phyloP scores from a whole-genome alignment of 805 yeast species.

The Vanderwaltozyma tropicalis region DNA sequence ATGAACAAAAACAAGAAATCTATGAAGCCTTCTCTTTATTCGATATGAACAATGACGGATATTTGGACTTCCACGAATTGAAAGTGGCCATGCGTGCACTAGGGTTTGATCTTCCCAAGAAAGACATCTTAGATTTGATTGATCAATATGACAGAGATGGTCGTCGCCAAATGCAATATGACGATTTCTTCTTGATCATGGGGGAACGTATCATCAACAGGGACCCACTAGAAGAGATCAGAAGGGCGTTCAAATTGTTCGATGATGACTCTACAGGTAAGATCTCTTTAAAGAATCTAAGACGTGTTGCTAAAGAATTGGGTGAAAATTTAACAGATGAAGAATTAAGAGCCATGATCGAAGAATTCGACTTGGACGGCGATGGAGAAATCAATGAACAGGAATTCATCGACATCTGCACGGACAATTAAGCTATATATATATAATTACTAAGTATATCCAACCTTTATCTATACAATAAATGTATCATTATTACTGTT shows the following conservation, averaged over 20 bases:
- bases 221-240: conserved; percentile 88
- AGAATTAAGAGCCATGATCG: conserved; percentile 92
- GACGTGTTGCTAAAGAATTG: conserved; percentile 83
- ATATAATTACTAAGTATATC: no score
- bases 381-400: conserved; percentile 91
- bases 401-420: conserved; percentile 82
- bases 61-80: conserved; percentile 82
- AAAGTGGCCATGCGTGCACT: conserved; percentile 91
- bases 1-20: conserved; percentile 84
- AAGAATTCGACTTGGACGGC: conserved; percentile 90
- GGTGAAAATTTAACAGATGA: conserved; percentile 90
- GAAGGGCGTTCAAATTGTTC: conserved; percentile 78
- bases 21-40: conserved; percentile 85
- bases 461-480: no score
- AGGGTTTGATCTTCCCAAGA: conserved; percentile 75
- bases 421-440: conserved; percentile 33
- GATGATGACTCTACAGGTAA: conserved; percentile 85
- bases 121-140: conserved; percentile 65
- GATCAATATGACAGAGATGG: conserved; percentile 75
- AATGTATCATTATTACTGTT: no score
- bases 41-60: conserved; percentile 88
- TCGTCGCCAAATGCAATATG: conserved; percentile 61
- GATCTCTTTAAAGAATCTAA: conserved; percentile 68
- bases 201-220: conserved; percentile 75
- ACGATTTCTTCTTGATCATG: conserved; percentile 63